Percentiles rank a stretch among this genome's conserved stretches.
phyloP scores from a whole-genome alignment of 177 flowering plant species.

The Telopea speciosissima region DNA sequence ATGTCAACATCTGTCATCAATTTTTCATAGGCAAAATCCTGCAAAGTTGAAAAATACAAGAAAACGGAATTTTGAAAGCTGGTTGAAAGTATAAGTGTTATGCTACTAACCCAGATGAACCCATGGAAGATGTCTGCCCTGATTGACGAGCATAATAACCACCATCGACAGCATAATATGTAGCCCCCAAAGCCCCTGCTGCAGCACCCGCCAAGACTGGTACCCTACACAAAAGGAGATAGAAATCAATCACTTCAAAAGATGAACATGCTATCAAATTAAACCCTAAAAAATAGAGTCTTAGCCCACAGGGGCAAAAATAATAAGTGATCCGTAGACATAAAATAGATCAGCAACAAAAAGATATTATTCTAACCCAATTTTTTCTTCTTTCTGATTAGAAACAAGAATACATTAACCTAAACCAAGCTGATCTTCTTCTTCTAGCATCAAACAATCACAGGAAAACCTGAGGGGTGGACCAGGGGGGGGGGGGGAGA shows the following conservation, averaged over 20 bases:
- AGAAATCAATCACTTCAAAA: not conserved
- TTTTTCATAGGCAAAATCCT: not conserved
- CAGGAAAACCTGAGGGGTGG: not conserved
- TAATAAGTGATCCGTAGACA: not conserved
- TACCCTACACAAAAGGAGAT: conserved; percentile 46
- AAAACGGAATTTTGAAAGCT: not conserved
- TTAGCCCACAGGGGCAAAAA: not conserved
- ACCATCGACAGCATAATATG: conserved; percentile 76
- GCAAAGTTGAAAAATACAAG: not conserved
- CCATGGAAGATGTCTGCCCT: conserved; percentile 52
- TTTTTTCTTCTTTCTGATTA: not conserved
- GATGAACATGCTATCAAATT: not conserved
- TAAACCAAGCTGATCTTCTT: not conserved
- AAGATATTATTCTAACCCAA: not conserved
- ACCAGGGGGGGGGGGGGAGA: not conserved
- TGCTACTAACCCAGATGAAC: conserved; percentile 51
- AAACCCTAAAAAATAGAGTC: not conserved
- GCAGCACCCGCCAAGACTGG: conserved; percentile 90
- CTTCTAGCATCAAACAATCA: not conserved
- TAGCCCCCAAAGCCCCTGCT: conserved; percentile 80
- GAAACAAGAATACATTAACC: not conserved
- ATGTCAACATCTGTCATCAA: not conserved
- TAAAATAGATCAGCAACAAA: not conserved
- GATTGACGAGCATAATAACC: conserved; percentile 61
- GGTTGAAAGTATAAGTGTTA: not conserved